phyloP scores from a whole-genome alignment of 78 protist genomes.

The Cavenderia fasciculata region DNA sequence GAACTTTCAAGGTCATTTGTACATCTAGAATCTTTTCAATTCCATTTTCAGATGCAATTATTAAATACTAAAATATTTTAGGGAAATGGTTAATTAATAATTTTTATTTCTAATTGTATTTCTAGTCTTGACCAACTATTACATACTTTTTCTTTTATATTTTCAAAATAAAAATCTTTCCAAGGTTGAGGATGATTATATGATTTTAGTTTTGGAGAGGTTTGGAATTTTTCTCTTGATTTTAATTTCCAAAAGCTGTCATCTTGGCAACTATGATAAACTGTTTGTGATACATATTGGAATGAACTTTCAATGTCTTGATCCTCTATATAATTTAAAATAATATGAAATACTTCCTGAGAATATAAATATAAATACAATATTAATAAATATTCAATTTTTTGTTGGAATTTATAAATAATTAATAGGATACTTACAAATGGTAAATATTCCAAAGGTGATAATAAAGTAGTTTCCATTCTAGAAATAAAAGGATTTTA shows the following conservation, averaged over 20 bases:
- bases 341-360: constrained; percentile 40
- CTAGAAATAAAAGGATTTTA: too few relatives aligned
- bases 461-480: too few relatives aligned
- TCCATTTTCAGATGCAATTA: constrained; percentile 47
- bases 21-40: constrained; percentile 2
- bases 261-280: constrained; percentile 37
- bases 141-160: not conserved
- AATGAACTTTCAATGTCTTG: constrained; percentile 5
- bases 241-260: constrained; percentile 46
- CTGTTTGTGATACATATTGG: constrained; percentile 38
- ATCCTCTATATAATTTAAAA: constrained; percentile 15
- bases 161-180: constrained; percentile 41
- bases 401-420: too few relatives aligned
- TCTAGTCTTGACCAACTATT: too few relatives aligned
- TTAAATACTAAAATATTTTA: too few relatives aligned
- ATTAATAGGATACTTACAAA: too few relatives aligned
- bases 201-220: constrained; percentile 38
- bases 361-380: not conserved
- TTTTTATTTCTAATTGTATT: too few relatives aligned
- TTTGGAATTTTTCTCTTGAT: not conserved
- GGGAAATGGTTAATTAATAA: too few relatives aligned
- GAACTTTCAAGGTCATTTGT: not conserved
- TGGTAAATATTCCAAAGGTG: too few relatives aligned
- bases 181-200: not conserved
- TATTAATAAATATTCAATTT: too few relatives aligned